Base-by-base conservation (phyloP, 2,329 filamentous ascomycete species). In the Aspergillus latus region DNA sequence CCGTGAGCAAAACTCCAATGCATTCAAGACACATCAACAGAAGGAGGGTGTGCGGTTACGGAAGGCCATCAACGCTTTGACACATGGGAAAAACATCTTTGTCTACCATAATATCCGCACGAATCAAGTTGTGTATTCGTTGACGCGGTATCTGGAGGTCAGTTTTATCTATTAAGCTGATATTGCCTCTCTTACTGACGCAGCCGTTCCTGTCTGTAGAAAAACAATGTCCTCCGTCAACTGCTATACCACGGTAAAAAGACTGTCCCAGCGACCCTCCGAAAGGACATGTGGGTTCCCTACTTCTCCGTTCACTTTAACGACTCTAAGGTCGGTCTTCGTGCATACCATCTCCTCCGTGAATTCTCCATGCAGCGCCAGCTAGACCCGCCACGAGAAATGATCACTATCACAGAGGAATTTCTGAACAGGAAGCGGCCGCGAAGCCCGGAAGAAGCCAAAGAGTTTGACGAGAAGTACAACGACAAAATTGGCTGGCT, bases 231-330 rank as follows among this genome's bases (percentile, higher is more conserved):
- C 47, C 72, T 86, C 57, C 76, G 78, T 29, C 85, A 87, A 73
- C 74, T 87, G 30, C 72, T 84, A 59, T 86, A 82, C 72, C 79
- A 84, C 46, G 84, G 84, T 72, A 87, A 87, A 67, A 85, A 87
- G 69, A 83, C 83, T 49, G 76, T 83, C 21, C 84, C 84, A 29
- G 71, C 81, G 40, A 70, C 68, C 6, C 72, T 87, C 49, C 84
- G 85, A 59, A 83, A 82, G 67, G 85, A 88, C 68, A 76, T 85
- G 68, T 88, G 85, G 85, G 74, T 74, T 11, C 84, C 84, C 0
- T 80, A 85, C 68, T 84, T 78, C 66, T 81, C 80, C 28, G 74
- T 86, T 48, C 78, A 80, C 59, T 84, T 87, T 62, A 78, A 81
- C 29, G 72, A 76, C 42, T 60, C 76, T 42, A 68, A 69, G 48